Conservation (phyloP, 345 rosid species). For the Passiflora organensis region DNA sequence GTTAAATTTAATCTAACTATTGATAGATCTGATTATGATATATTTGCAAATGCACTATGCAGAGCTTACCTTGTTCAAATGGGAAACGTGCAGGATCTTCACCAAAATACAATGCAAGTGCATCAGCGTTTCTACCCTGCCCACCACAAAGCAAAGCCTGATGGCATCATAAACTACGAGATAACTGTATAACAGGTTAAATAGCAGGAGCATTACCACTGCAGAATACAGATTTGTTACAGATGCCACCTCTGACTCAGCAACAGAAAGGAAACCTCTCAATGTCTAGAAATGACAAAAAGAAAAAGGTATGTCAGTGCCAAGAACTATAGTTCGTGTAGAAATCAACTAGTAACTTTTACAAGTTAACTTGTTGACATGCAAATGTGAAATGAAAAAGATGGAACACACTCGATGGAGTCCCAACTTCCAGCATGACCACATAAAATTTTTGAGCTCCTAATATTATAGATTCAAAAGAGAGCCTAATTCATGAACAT, state of each 20-base stretch:
- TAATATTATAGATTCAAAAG: too few species aligned
- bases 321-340: not conserved
- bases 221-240: slow-evolving; percentile 72
- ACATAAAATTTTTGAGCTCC: too few species aligned
- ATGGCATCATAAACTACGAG: not conserved
- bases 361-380: too few species aligned
- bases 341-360: not conserved
- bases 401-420: too few species aligned
- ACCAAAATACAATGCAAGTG: slow-evolving; percentile 85
- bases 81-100: slow-evolving; percentile 98
- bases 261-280: slow-evolving; percentile 63
- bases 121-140: slow-evolving; percentile 99
- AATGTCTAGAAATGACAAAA: slow-evolving; percentile 43
- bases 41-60: not conserved
- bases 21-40: not conserved
- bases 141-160: slow-evolving; percentile 16
- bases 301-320: slow-evolving; percentile 11
- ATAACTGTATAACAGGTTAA: not conserved
- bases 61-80: slow-evolving; percentile 84
- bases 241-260: slow-evolving; percentile 75
- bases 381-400: too few species aligned
- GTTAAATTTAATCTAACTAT: not conserved
- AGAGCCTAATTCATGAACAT: too few species aligned
- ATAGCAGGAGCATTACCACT: slow-evolving; percentile 59
- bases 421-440: too few species aligned